A percentile compares a stretch with the other conserved stretches of the same genome.
phyloP scores from a whole-genome alignment of 2,329 filamentous ascomycete genomes.

The Basipetospora sp. region DNA sequence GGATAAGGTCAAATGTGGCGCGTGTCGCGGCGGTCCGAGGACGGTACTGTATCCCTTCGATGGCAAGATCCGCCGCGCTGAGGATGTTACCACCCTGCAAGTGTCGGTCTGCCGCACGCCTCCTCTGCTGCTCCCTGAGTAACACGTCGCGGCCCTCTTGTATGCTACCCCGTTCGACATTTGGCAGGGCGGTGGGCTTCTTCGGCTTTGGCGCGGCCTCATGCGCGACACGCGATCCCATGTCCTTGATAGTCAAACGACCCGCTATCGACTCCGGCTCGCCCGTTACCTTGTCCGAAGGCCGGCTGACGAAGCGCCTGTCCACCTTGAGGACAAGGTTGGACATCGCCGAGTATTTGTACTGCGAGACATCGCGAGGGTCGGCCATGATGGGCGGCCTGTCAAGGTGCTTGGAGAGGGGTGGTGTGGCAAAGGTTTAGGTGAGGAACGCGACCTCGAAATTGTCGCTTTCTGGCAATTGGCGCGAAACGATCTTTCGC shows the following conservation, averaged over 20 bases:
- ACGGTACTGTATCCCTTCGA: conserved; percentile 84
- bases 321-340: conserved; percentile 99
- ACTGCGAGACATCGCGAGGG: conserved; percentile 77
- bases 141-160: conserved; percentile 73
- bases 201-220: conserved; percentile 71
- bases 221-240: conserved; percentile 72
- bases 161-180: conserved; percentile 60
- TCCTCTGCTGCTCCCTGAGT: conserved; percentile 66
- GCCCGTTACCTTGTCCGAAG: conserved; percentile 86
- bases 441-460: too few relatives aligned
- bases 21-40: conserved; percentile 82
- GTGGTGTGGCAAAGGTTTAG: not conserved
- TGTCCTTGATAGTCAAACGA: conserved; percentile 81
- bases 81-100: conserved; percentile 62
- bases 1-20: conserved; percentile 84
- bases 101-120: conserved; percentile 65
- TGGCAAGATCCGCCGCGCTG: conserved; percentile 69
- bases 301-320: conserved; percentile 81
- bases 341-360: conserved; percentile 99
- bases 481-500: too few relatives aligned
- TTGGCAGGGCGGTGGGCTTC: conserved; percentile 52
- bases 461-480: too few relatives aligned
- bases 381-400: conserved; percentile 48
- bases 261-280: conserved; percentile 95
- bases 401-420: not conserved